phyloP scores from a whole-genome alignment of 1,284 basidiomycete genomes.

The Marasmius tenuissimus region DNA sequence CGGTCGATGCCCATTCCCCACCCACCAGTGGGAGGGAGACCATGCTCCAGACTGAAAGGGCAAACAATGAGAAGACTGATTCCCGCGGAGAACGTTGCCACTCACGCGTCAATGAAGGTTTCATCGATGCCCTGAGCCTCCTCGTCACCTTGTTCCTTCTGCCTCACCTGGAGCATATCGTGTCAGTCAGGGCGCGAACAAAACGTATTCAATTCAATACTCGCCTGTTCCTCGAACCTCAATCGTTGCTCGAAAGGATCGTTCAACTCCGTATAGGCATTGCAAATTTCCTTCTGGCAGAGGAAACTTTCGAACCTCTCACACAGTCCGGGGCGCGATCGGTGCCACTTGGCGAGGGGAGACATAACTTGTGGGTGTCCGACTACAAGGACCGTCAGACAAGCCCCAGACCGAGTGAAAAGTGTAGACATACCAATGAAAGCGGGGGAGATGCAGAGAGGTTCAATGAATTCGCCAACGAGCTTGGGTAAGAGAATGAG shows the following conservation, averaged over 20 bases:
- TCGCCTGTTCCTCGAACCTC: constrained; percentile 92
- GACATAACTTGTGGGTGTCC: constrained; percentile 99
- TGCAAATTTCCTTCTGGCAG: constrained; percentile 98
- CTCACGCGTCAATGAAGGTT: constrained; percentile 89
- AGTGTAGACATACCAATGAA: constrained; percentile 75
- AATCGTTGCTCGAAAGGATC: constrained; percentile 96
- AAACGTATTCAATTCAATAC: constrained; percentile 8
- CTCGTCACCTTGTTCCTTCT: constrained; percentile 97
- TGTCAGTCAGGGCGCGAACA: background rate
- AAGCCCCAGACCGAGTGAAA: background rate
- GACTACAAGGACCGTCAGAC: constrained; percentile 37
- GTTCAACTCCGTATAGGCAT: constrained; percentile 98
- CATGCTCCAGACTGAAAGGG: constrained; percentile 83
- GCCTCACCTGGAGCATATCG: constrained; percentile 52
- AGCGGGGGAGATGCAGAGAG: constrained; percentile 92
- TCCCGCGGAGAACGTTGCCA: constrained; percentile 17
- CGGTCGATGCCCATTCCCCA: constrained; percentile 96
- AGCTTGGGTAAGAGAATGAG: constrained; percentile 48
- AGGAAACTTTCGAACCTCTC: constrained; percentile 99
- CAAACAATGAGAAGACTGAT: constrained; percentile 8
- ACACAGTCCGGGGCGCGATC: constrained; percentile 90
- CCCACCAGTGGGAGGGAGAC: constrained; percentile 95
- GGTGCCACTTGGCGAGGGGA: constrained; percentile 95
- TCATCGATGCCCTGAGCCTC: constrained; percentile 98
- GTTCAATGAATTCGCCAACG: constrained; percentile 97